These are phyloP conservation scores for Alternaria incomplexa DNA, from an alignment of 2,329 filamentous ascomycete species.

Conservation along the genomic window DNA sequence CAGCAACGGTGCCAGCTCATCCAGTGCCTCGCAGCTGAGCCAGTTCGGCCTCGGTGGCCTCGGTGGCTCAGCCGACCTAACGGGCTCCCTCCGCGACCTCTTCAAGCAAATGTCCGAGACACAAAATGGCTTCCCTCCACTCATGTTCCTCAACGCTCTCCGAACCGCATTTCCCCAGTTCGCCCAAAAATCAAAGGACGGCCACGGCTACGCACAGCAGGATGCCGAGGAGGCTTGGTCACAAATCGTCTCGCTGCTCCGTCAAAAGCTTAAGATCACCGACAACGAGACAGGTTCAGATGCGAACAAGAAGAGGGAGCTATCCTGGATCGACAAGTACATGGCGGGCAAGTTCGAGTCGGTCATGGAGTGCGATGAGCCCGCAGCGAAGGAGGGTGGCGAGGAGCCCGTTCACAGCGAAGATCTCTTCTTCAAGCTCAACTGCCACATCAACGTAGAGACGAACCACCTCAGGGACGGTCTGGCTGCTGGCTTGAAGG, in stretches of 20 bases:
- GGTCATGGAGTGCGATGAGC: constrained; percentile 81
- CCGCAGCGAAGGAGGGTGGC: constrained; percentile 73
- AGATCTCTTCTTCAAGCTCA: constrained; percentile 87
- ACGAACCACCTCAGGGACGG: constrained; percentile 93
- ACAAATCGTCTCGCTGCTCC: constrained; percentile 85
- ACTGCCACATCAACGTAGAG: constrained; percentile 88
- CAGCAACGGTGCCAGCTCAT: constrained; percentile 37
- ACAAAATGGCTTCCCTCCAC: constrained; percentile 82
- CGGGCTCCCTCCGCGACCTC: constrained; percentile 76
- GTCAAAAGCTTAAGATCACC: constrained; percentile 75
- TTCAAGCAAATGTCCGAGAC: constrained; percentile 91
- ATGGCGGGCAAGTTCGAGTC: constrained; percentile 83
- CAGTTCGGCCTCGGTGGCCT: constrained; percentile 65
- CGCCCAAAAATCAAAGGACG: constrained; percentile 82
- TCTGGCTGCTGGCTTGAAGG: constrained; percentile 78
- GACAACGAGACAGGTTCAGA: constrained; percentile 52
- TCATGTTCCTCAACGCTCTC: constrained; percentile 81
- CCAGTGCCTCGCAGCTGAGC: constrained; percentile 44
- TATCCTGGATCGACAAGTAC: constrained; percentile 87
- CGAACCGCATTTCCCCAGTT: constrained; percentile 88
- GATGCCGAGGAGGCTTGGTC: constrained; percentile 99
- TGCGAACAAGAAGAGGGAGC: constrained; percentile 46
- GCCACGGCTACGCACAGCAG: constrained; percentile 91
- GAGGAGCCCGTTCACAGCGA: constrained; percentile 71
- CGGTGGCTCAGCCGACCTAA: constrained; percentile 71